These are phyloP conservation scores for Globisporangium orthogonon DNA, from an alignment of 352 stramenopile species.

Conservation along the genomic window DNA sequence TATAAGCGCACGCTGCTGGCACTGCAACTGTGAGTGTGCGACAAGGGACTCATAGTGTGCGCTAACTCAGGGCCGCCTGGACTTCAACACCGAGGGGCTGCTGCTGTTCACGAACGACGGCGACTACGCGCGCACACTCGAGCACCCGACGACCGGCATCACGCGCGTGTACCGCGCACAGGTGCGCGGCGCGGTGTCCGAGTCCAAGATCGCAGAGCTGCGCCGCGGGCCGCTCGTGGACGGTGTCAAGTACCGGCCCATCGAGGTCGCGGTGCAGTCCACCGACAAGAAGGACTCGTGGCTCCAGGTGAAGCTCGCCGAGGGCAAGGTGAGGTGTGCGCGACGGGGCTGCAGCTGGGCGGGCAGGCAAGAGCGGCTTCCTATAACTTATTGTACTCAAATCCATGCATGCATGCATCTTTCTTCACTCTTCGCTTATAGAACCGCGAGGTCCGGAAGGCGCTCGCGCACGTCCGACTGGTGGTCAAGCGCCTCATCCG, in stretches of 20 bases:
- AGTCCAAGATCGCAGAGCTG: conserved; percentile 79
- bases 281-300: conserved; percentile 87
- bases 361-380: background rate
- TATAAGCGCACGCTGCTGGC: background rate
- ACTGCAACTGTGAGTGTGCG: background rate
- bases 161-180: conserved; percentile 78
- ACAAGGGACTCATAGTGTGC: background rate
- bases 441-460: conserved; percentile 90
- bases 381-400: background rate
- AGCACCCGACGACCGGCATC: conserved; percentile 81
- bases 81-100: conserved; percentile 90
- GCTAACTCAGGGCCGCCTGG: conserved; percentile 62
- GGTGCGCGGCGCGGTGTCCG: conserved; percentile 69
- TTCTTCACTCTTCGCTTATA: conserved; percentile 11
- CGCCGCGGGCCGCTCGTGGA: conserved; percentile 75
- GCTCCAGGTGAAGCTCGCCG: conserved; percentile 79
- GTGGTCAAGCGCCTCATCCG: conserved; percentile 87
- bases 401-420: background rate
- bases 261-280: conserved; percentile 65
- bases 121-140: conserved; percentile 82
- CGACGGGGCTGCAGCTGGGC: no score
- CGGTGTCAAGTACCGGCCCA: conserved; percentile 75
- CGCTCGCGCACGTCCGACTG: conserved; percentile 78
- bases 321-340: conserved; percentile 71
- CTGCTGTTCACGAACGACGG: conserved; percentile 91